phyloP scores from a whole-genome alignment of 495 filamentous ascomycete species.

The Neohortaea acidophila region DNA sequence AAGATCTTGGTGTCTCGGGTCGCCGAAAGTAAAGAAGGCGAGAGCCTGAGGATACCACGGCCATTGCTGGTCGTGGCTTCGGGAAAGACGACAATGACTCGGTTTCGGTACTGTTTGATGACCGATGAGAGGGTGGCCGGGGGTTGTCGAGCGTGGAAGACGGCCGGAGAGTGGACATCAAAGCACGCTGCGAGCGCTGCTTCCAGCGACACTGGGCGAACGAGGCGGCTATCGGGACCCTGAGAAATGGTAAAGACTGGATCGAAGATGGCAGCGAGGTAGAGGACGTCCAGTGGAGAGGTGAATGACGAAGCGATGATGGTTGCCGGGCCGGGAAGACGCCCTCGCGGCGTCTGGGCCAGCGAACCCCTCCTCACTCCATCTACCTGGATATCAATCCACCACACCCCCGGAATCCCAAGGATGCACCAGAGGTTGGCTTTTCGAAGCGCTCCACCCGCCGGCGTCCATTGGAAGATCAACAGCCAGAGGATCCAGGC shows the following conservation, averaged over 20 bases:
- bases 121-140: slow-evolving; percentile 49
- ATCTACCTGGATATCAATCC: slow-evolving; percentile 92
- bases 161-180: slow-evolving; percentile 26
- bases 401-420: slow-evolving; percentile 82
- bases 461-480: slow-evolving; percentile 69
- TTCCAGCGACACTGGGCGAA: slow-evolving; percentile 61
- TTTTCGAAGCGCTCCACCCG: slow-evolving; percentile 67
- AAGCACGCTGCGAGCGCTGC: slow-evolving; percentile 51
- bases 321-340: slow-evolving; percentile 58
- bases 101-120: slow-evolving; percentile 48
- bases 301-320: slow-evolving; percentile 85
- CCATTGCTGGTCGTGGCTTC: slow-evolving; percentile 92
- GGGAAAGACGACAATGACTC: slow-evolving; percentile 72
- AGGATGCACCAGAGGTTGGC: slow-evolving; percentile 74
- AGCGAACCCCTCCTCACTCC: slow-evolving; percentile 75
- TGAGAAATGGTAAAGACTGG: slow-evolving; percentile 81
- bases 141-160: slow-evolving; percentile 6
- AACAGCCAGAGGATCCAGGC: slow-evolving; percentile 52
- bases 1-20: slow-evolving; percentile 58
- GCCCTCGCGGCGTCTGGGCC: slow-evolving; percentile 38
- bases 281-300: slow-evolving; percentile 81
- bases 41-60: slow-evolving; percentile 72
- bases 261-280: slow-evolving; percentile 93
- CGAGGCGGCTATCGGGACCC: slow-evolving; percentile 51
- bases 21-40: slow-evolving; percentile 51